Evolutionary conservation across 768 basidiomycete species (phyloP).

Genomic region (Coprinopsis cinerea): DNA sequence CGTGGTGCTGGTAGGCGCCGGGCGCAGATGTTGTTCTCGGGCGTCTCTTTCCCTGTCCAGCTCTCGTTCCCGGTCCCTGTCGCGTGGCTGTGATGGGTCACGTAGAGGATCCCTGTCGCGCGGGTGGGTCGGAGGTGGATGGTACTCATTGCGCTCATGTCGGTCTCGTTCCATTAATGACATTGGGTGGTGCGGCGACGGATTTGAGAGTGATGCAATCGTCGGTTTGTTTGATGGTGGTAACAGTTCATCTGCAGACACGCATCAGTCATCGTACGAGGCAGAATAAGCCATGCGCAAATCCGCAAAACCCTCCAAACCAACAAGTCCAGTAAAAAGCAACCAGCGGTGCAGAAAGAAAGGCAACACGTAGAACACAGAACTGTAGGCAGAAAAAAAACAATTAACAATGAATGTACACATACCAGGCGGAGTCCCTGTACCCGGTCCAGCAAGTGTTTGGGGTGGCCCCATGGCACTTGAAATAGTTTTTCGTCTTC

Average conservation of each 20-base stretch:
- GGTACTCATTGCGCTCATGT: neutral
- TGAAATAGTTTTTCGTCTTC: conserved; percentile 3
- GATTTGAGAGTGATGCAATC: conserved; percentile 1
- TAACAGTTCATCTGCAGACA: neutral
- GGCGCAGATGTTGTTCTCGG: neutral
- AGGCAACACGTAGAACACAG: too few species aligned
- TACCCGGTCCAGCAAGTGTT: conserved; percentile 1
- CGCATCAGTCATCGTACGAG: neutral
- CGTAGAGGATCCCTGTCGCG: neutral
- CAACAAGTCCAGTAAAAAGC: too few species aligned
- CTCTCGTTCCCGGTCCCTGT: neutral
- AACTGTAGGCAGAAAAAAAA: neutral
- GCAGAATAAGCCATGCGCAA: neutral
- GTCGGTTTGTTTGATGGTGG: neutral
- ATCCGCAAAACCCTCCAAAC: too few species aligned
- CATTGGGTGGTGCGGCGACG: neutral
- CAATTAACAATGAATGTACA: neutral
- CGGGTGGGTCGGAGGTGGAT: neutral
- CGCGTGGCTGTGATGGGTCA: neutral
- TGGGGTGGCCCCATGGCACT: neutral
- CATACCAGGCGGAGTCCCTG: conserved; percentile 4
- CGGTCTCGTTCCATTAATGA: conserved; percentile 1
- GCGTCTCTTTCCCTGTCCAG: neutral
- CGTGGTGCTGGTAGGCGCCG: conserved; percentile 4
- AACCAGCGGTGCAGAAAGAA: too few species aligned